Base-by-base conservation (phyloP, 768 basidiomycete species). In the Psilocybe cubensis region DNA sequence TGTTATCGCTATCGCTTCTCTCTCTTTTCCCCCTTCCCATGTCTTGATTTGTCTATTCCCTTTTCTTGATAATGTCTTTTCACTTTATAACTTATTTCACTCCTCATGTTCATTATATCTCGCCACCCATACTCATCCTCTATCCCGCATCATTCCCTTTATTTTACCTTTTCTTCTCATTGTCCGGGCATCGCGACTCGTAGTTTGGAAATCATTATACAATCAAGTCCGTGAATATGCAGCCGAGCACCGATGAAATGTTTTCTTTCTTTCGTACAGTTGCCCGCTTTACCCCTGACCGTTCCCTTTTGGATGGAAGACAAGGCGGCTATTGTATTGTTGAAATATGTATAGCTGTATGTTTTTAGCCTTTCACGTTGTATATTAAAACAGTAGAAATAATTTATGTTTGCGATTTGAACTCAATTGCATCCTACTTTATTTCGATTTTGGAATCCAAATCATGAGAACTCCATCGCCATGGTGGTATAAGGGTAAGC, bases 81-180 rank as follows among this genome's bases (percentile, higher is more conserved):
- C 45, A 33, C 38, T 29, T 28, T 20, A 18, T 33, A 33, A 18
- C 45, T 25, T 21, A 9, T 49, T 12, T 27, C 41, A 9, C 48
- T 35, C 14, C 20, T 21, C 7, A 14, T 7, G 9, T 11, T 50
- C 18, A 21, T 35, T 35, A 9, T 8, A 9, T 35, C 8, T 35
- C 33, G 27, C n/a, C 35, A 29, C 31, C 25, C 11, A 23, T 23
- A 31, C 23, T 45, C 17, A 43, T 44, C 12, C 18, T 23, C 42
- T 20, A 44, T n/a, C n/a, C n/a, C n/a, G n/a, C n/a, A n/a, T n/a
- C n/a, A n/a, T n/a, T n/a, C n/a, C n/a, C n/a, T n/a, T n/a, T n/a
- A n/a, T n/a, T 44, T n/a, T 33, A 50, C 27, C 44, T 45, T 35
- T 54, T 35, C 31, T 45, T 45, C 31, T 25, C 31, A 38, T n/a